These are phyloP conservation scores for rapeseed (Brassica napus) DNA, from an alignment of 345 rosid species.

Conservation along the genomic window Da-Ae NC_063438.1:26303501-26304000, in stretches of 20 bases:
- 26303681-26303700: slow-evolving; percentile 68
- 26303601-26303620: background rate
- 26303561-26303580: slow-evolving; percentile 42
- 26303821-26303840: slow-evolving; percentile 93
- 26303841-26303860: slow-evolving; percentile 73
- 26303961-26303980: background rate
- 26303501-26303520: slow-evolving; percentile 44
- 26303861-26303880: slow-evolving; percentile 74
- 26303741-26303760: slow-evolving; percentile 83
- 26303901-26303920: slow-evolving; percentile 59
- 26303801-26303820: slow-evolving; percentile 93
- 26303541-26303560: slow-evolving; percentile 41
- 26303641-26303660: slow-evolving; percentile 13
- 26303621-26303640: background rate
- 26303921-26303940: slow-evolving; percentile 75
- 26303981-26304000: background rate
- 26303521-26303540: slow-evolving; percentile 46
- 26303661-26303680: slow-evolving; percentile 92
- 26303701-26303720: slow-evolving; percentile 80
- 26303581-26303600: slow-evolving; percentile 34
- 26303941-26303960: slow-evolving; percentile 51
- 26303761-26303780: slow-evolving; percentile 77
- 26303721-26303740: slow-evolving; percentile 88
- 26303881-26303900: slow-evolving; percentile 56
- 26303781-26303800: slow-evolving; percentile 76